Conservation (phyloP, 2,329 filamentous ascomycete genomes). For the Phialocephala subalpina region DNA sequence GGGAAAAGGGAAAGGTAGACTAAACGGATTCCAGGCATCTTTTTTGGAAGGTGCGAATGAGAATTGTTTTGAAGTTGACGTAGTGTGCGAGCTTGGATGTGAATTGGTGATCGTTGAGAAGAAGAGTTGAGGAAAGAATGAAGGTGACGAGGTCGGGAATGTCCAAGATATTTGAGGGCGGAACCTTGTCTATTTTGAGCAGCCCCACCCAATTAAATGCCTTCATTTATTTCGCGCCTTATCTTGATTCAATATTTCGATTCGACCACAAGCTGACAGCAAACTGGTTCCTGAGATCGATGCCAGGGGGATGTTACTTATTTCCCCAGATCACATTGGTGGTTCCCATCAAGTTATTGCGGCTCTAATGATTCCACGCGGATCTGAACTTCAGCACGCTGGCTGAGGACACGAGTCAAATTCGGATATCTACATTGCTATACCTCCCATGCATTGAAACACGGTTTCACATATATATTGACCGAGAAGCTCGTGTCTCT, state of each 20-base stretch:
- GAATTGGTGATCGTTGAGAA: not conserved
- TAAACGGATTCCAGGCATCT: conserved; percentile 42
- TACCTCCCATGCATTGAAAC: not conserved
- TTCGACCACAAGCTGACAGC: not conserved
- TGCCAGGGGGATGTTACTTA: not conserved
- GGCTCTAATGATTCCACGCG: not conserved
- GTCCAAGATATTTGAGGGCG: conserved; percentile 8
- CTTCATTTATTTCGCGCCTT: conserved; percentile 4
- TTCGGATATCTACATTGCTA: not conserved
- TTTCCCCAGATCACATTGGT: not conserved
- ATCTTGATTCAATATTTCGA: not conserved
- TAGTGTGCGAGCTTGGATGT: not conserved
- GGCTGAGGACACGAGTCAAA: not conserved
- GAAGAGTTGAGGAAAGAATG: not conserved
- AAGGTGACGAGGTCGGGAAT: not conserved
- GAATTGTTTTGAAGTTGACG: not conserved
- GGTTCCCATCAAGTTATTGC: not conserved
- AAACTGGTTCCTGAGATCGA: not conserved
- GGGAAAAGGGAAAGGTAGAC: not conserved
- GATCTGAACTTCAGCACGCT: not conserved
- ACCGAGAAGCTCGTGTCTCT: not conserved
- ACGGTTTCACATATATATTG: conserved; percentile 1
- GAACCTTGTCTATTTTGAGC: conserved; percentile 6
- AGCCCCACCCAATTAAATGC: not conserved
- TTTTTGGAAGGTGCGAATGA: conserved; percentile 16